Conservation (phyloP, 768 basidiomycete genomes). For the Phanerodontia chrysosporium region DNA sequence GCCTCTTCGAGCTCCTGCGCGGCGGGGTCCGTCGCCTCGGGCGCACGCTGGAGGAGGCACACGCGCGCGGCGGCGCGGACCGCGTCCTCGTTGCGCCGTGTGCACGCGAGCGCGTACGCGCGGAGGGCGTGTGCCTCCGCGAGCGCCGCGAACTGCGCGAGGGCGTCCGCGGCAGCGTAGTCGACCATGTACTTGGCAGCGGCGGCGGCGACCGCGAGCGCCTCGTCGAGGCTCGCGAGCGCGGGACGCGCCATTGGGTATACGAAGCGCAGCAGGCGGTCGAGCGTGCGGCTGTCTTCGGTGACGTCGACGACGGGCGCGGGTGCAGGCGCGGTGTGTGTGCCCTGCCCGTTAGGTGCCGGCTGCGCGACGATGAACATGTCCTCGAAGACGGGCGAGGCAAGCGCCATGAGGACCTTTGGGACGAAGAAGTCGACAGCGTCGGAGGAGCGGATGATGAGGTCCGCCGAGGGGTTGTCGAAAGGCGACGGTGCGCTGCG, state of each 20-base stretch:
- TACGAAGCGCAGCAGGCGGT: conserved; percentile 11
- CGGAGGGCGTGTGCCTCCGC: neutral
- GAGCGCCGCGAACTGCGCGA: neutral
- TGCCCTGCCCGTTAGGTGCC: neutral
- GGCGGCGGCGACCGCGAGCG: conserved; percentile 9
- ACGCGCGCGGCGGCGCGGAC: neutral
- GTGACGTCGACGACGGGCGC: conserved; percentile 10
- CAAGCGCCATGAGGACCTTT: conserved; percentile 50
- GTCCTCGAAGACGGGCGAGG: conserved; percentile 54
- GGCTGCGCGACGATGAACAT: conserved; percentile 32
- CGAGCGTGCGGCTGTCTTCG: conserved; percentile 13
- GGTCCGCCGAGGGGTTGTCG: conserved; percentile 28
- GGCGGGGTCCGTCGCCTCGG: neutral
- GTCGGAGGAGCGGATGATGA: conserved; percentile 54
- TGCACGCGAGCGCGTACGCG: neutral
- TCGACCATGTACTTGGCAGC: conserved; percentile 22
- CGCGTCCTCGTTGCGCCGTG: neutral
- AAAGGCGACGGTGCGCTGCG: conserved; percentile 6
- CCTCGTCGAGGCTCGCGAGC: neutral
- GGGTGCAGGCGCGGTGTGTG: neutral
- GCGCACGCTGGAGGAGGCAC: neutral
- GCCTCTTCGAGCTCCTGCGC: neutral
- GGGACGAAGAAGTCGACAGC: conserved; percentile 45
- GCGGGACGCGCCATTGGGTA: conserved; percentile 10
- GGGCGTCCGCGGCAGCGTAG: neutral